Percentiles rank a stretch among this genome's conserved stretches.
Conservation (phyloP, 139 green algal genomes). For the Gonium pectorale region DNA sequence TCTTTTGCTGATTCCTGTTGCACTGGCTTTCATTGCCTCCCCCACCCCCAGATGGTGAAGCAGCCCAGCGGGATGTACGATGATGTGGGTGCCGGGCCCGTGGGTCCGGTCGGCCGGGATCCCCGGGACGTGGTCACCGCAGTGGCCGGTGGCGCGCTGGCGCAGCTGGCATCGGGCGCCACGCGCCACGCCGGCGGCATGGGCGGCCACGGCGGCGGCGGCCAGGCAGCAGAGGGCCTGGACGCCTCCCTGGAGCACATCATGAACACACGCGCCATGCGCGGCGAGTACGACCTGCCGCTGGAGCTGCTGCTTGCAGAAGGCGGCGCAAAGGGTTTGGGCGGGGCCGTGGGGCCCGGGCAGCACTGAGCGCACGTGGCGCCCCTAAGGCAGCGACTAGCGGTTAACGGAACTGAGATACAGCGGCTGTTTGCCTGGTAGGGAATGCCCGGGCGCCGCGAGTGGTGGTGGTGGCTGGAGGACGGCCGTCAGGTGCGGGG, state of each 20-base stretch:
- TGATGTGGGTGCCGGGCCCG: background rate
- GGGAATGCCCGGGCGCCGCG: too few relatives aligned
- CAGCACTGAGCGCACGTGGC: slow-evolving; percentile 21
- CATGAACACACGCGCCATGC: slow-evolving; percentile 8
- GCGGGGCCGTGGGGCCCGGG: background rate
- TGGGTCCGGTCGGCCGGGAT: background rate
- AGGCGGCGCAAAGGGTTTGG: background rate
- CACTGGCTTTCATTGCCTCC: background rate
- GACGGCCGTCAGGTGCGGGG: too few relatives aligned
- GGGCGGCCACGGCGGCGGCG: background rate
- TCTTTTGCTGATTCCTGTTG: too few relatives aligned
- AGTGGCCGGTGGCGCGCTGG: background rate
- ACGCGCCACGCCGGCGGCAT: background rate
- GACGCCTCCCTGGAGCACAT: slow-evolving; percentile 23
- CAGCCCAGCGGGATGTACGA: slow-evolving; percentile 9
- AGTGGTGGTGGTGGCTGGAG: too few relatives aligned
- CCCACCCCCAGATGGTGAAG: slow-evolving; percentile 5
- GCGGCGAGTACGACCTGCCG: slow-evolving; percentile 20
- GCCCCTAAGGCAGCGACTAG: too few relatives aligned
- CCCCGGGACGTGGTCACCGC: background rate
- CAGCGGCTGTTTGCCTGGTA: too few relatives aligned
- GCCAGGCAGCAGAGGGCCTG: too few relatives aligned
- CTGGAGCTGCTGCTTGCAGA: slow-evolving; percentile 12
- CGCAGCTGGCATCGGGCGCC: background rate
- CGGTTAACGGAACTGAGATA: too few relatives aligned